Evolutionary conservation across 371 early-diverging fungal genomes (phyloP), one percentile per base, ranked within the genome.

Genomic region (Coemansia sp.): DNA sequence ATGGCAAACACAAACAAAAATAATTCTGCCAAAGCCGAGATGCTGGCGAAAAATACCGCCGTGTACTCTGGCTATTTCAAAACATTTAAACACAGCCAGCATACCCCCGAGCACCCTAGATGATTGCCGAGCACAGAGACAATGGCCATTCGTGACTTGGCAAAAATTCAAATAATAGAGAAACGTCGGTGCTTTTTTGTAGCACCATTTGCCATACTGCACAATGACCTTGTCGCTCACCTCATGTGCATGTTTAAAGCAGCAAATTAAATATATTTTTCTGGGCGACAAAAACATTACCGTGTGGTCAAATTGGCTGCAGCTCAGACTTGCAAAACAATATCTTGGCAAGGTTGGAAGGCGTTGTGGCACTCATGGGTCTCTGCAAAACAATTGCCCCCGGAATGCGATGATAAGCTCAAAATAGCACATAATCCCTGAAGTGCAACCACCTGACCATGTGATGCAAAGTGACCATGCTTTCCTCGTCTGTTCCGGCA

Each of bases 371-470:
- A 50, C 50, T 9, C 50, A 50, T 20, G 50, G 50, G 50, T 50
- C 9, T 2, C 50, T 50, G 50, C 20, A 9, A 20, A n/a, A 50
- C 50, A 50, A 50, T 50, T 50, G 20, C 20, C 20, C 20, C 50
- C 50, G 50, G 50, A 50, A 20, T n/a, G 20, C 50, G 18, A 20
- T 50, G 18, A n/a, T 50, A 50, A n/a, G 50, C 50, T 20, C 50
- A 50, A 18, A 50, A 50, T 18, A 50, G 50, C 50, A 50, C 50
- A 50, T 50, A 50, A 50, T 50, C n/a, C 50, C 50, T n/a, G 50
- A 50, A n/a, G 21, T 20, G 50, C 50, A 20, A 9, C 50, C 50
- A 50, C 50, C 20, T 50, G 50, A 50, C 50, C 50, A 20, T 20
- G 50, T 9, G 50, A 50, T 50, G 50, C 50, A 20, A 21, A 20